These are phyloP conservation scores for Jacaranda mimosifolia DNA, from an alignment of 257 asterid species.

Conservation along the genomic window DNA sequence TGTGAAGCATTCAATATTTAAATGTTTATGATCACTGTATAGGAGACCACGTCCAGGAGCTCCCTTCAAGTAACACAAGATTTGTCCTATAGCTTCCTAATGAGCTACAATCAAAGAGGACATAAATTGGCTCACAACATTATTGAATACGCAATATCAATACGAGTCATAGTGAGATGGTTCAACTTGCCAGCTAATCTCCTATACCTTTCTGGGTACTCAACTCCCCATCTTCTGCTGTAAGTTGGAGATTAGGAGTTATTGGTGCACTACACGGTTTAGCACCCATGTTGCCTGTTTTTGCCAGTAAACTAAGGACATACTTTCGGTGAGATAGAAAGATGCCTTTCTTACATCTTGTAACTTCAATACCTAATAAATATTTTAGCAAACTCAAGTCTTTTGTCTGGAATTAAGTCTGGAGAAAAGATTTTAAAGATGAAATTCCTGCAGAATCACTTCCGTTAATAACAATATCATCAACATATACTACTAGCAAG, in stretches of 20 bases:
- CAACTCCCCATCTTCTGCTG: not conserved
- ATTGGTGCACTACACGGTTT: not conserved
- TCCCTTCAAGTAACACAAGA: not conserved
- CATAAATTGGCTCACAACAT: constrained; percentile 9
- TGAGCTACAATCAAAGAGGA: not conserved
- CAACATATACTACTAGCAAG: constrained; percentile 1
- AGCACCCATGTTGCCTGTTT: not conserved
- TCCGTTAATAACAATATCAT: not conserved
- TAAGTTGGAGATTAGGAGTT: not conserved
- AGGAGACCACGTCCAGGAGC: not conserved
- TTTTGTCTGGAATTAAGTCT: constrained; percentile 2
- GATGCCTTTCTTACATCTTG: not conserved
- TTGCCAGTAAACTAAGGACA: not conserved
- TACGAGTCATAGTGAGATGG: constrained; percentile 19
- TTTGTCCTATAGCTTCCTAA: constrained; percentile 1
- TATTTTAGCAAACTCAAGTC: not conserved
- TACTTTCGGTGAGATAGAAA: not conserved
- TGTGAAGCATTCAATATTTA: not conserved
- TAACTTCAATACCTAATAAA: constrained; percentile 11
- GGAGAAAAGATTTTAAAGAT: not conserved
- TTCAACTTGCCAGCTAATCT: constrained; percentile 14
- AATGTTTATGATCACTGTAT: not conserved
- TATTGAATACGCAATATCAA: constrained; percentile 18
- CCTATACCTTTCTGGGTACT: not conserved
- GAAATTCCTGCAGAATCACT: not conserved